Percentiles rank a stretch among this genome's conserved stretches.
These are phyloP conservation scores for Puya raimondii DNA, from an alignment of 176 grass and related monocot genomes.

Conservation along the genomic window DNA sequence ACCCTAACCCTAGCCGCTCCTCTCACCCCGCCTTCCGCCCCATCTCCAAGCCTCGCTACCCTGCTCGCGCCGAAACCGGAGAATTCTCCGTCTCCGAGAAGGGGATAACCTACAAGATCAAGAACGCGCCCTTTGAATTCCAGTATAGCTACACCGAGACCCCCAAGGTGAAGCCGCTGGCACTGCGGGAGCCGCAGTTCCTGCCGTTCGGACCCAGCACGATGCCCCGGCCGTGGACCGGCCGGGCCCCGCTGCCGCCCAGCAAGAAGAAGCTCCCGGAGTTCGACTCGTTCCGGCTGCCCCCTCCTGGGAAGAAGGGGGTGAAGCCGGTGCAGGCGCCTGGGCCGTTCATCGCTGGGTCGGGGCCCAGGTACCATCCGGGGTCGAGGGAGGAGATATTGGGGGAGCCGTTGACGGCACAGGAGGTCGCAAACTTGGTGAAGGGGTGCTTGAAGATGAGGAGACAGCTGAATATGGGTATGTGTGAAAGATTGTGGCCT, in stretches of 20 bases:
- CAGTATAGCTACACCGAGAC: constrained; percentile 96
- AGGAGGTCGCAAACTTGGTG: constrained; percentile 50
- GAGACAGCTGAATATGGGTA: constrained; percentile 80
- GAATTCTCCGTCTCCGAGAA: constrained; percentile 45
- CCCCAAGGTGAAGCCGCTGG: constrained; percentile 56
- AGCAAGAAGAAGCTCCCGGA: constrained; percentile 80
- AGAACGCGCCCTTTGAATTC: constrained; percentile 81
- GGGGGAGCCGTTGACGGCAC: constrained; percentile 65
- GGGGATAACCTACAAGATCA: constrained; percentile 55
- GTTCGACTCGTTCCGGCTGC: constrained; percentile 82
- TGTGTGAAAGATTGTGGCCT: not conserved
- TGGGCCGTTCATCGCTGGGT: constrained; percentile 62
- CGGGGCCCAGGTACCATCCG: constrained; percentile 58
- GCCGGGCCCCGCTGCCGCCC: constrained; percentile 59
- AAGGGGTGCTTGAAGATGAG: constrained; percentile 51
- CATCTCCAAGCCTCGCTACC: constrained; percentile 6
- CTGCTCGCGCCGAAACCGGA: constrained; percentile 25
- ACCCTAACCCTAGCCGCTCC: not conserved
- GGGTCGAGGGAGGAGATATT: constrained; percentile 64
- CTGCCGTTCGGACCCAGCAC: constrained; percentile 69
- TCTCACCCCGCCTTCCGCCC: constrained; percentile 40
- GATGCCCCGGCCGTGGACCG: constrained; percentile 77
- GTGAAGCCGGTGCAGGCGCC: constrained; percentile 73
- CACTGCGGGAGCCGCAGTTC: constrained; percentile 60
- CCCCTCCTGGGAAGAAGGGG: constrained; percentile 70